Evolutionary conservation across 345 rosid species (phyloP).

Genomic region (Gossypium sturtianum): DNA sequence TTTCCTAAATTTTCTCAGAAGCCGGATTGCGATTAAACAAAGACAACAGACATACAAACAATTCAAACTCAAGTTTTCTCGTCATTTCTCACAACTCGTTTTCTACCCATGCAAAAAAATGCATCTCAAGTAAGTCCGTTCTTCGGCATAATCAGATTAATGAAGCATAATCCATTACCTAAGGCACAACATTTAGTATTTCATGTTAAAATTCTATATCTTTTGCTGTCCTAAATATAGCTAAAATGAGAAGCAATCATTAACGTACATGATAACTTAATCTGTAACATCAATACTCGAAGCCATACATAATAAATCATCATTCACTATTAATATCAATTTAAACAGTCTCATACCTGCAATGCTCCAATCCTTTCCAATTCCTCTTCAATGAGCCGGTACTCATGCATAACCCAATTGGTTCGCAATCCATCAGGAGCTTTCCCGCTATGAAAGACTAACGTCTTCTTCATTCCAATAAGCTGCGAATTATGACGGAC

Average conservation of each 20-base stretch:
- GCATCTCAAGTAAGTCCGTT: not conserved
- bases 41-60: not conserved
- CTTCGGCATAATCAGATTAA: not conserved
- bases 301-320: not conserved
- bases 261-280: not conserved
- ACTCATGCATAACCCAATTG: constrained; percentile 84
- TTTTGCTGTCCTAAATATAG: not conserved
- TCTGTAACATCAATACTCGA: not conserved
- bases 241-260: too few species aligned
- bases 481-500: constrained; percentile 28
- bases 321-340: not conserved
- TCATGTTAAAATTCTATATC: not conserved
- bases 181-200: not conserved
- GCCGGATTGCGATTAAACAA: not conserved
- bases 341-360: constrained; percentile 33
- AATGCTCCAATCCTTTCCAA: constrained; percentile 32
- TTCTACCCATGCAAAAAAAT: not conserved
- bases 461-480: constrained; percentile 63
- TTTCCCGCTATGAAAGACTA: constrained; percentile 64
- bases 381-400: constrained; percentile 54
- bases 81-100: not conserved
- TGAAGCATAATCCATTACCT: not conserved
- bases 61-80: not conserved
- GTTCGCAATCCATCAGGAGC: constrained; percentile 59
- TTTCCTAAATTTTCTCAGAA: not conserved